Conservation (phyloP, 2,329 filamentous ascomycete species). For the Moelleriella libera region DNA sequence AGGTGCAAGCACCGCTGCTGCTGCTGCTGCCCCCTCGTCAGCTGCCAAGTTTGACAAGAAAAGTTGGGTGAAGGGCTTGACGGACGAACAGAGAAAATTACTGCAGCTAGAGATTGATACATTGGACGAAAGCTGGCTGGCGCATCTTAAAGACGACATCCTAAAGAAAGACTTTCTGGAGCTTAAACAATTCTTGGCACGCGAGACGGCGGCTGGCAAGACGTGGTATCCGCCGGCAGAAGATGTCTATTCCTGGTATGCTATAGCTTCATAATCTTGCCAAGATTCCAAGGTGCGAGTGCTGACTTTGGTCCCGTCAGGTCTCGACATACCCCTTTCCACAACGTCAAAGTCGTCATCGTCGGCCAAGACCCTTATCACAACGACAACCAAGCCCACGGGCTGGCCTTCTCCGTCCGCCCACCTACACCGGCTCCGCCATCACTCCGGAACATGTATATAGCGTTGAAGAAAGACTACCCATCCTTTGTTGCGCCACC, state of each 20-base stretch:
- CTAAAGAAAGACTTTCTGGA: slow-evolving; percentile 66
- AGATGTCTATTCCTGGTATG: slow-evolving; percentile 90
- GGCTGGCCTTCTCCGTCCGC: slow-evolving; percentile 87
- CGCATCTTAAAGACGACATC: slow-evolving; percentile 77
- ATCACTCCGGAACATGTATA: slow-evolving; percentile 90
- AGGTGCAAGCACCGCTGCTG: slow-evolving; percentile 5
- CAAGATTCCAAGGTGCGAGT: background rate
- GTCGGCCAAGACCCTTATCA: slow-evolving; percentile 96
- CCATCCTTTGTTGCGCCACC: slow-evolving; percentile 63
- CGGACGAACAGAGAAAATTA: slow-evolving; percentile 65
- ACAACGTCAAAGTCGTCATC: slow-evolving; percentile 82
- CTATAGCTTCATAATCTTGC: slow-evolving; percentile 1
- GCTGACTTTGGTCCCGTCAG: background rate
- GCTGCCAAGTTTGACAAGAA: slow-evolving; percentile 65
- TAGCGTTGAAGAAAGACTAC: slow-evolving; percentile 74
- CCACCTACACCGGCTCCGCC: slow-evolving; percentile 80
- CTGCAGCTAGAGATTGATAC: slow-evolving; percentile 86
- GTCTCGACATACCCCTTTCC: slow-evolving; percentile 66
- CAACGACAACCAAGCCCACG: slow-evolving; percentile 88
- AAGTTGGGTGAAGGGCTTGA: slow-evolving; percentile 74
- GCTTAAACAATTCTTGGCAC: slow-evolving; percentile 74
- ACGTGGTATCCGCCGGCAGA: slow-evolving; percentile 77
- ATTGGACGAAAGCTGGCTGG: slow-evolving; percentile 81
- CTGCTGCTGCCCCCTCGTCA: slow-evolving; percentile 14
- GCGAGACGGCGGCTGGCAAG: slow-evolving; percentile 57